Percentiles rank a stretch among this genome's conserved stretches.
Conservation (phyloP, 805 yeast genomes). For the Barnettozyma populi region DNA sequence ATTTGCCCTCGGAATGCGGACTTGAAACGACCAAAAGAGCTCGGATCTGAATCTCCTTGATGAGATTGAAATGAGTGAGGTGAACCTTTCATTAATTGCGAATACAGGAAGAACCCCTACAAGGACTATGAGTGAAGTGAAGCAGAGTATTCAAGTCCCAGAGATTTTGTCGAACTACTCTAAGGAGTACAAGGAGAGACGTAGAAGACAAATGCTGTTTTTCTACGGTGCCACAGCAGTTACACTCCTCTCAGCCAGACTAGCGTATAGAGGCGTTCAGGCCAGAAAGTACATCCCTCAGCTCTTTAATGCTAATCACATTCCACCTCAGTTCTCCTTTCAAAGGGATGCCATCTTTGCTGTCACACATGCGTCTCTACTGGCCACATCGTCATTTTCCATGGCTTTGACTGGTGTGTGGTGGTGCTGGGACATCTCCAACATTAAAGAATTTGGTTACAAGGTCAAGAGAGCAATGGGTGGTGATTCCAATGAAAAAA, state of each 20-base stretch:
- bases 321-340: slow-evolving; percentile 78
- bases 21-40: no score
- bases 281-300: slow-evolving; percentile 70
- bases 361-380: slow-evolving; percentile 70
- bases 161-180: slow-evolving; percentile 13
- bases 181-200: slow-evolving; percentile 33
- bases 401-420: slow-evolving; percentile 71
- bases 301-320: slow-evolving; percentile 78
- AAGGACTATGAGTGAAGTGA: slow-evolving; percentile 9
- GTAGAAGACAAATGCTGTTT: slow-evolving; percentile 65
- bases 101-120: no score
- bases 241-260: slow-evolving; percentile 64
- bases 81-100: no score
- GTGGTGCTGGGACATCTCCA: slow-evolving; percentile 75
- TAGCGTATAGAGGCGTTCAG: slow-evolving; percentile 70
- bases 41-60: no score
- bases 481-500: slow-evolving; percentile 55
- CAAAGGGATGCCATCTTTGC: slow-evolving; percentile 83
- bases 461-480: slow-evolving; percentile 61
- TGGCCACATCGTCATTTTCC: slow-evolving; percentile 67
- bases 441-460: slow-evolving; percentile 63
- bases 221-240: slow-evolving; percentile 70
- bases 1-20: no score
- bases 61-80: no score
- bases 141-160: slow-evolving; percentile 11